Conservation (phyloP, 371 early-diverging fungal genomes). For the Mucor piriformis region DNA sequence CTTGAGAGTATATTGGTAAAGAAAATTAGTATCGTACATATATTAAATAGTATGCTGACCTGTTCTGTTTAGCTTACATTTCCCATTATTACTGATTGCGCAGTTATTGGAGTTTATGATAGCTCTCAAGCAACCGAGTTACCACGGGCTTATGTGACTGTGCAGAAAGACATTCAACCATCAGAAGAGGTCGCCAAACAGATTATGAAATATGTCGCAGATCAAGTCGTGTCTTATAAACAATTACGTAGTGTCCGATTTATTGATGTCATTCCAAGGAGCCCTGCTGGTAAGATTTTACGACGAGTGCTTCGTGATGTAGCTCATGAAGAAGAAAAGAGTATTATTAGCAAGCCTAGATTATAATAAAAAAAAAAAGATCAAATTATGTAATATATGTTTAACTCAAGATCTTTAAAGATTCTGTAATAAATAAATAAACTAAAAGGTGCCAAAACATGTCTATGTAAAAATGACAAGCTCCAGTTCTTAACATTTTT, state of each 20-base stretch:
- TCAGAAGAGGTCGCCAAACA: conserved; percentile 23
- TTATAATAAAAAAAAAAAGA: conserved; percentile 1
- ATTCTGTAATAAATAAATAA: no score
- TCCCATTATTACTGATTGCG: conserved; percentile 68
- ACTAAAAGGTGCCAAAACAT: no score
- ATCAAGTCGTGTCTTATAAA: conserved; percentile 70
- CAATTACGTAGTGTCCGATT: conserved; percentile 73
- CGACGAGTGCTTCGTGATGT: conserved; percentile 44
- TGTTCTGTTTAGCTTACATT: conserved; percentile 52
- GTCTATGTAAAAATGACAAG: no score
- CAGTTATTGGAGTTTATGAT: conserved; percentile 65
- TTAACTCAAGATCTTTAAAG: no score
- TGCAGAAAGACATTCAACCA: conserved; percentile 22
- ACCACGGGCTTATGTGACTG: conserved; percentile 70
- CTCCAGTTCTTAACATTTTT: no score
- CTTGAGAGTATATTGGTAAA: conserved; percentile 18
- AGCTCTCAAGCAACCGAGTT: conserved; percentile 64
- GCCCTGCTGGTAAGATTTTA: conserved; percentile 80
- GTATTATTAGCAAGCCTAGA: neutral
- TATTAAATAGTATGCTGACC: no score
- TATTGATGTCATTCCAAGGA: conserved; percentile 68
- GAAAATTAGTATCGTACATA: no score
- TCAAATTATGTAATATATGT: neutral
- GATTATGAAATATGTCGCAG: conserved; percentile 59
- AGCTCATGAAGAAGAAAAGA: conserved; percentile 8